A percentile compares a stretch with the other conserved stretches of the same genome.
Evolutionary conservation across 257 asterid species (phyloP).

Genomic region (Capsicum rhomboideum): DNA sequence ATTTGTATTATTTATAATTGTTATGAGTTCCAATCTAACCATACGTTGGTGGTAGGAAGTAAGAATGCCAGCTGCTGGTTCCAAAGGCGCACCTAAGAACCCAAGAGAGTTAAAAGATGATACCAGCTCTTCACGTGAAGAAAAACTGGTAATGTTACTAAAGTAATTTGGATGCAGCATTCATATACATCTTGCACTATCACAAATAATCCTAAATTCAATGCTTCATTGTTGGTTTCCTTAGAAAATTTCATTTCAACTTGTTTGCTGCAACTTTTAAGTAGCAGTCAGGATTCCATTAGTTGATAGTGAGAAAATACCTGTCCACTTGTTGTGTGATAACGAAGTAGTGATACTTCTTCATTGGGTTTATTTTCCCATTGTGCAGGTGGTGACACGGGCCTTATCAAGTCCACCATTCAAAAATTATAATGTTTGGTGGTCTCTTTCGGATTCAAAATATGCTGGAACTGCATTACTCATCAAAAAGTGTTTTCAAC

Average conservation of each 20-base stretch:
- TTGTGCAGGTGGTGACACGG: slow-evolving; percentile 63
- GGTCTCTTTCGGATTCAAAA: slow-evolving; percentile 93
- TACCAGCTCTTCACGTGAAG: slow-evolving; percentile 76
- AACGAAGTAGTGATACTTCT: background rate
- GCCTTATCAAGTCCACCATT: slow-evolving; percentile 66
- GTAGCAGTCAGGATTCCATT: background rate
- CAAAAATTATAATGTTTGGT: slow-evolving; percentile 71
- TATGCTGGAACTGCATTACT: slow-evolving; percentile 93
- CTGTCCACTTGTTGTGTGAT: background rate
- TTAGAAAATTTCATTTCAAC: background rate
- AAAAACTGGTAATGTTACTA: slow-evolving; percentile 58
- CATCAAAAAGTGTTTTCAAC: slow-evolving; percentile 67
- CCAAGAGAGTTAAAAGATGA: slow-evolving; percentile 88
- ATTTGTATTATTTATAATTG: background rate
- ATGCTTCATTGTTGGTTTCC: background rate
- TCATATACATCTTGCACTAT: background rate
- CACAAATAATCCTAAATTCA: background rate
- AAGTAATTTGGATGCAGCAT: background rate
- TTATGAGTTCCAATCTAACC: slow-evolving; percentile 11
- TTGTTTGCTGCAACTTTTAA: background rate
- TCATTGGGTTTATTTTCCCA: background rate
- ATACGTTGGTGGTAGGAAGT: slow-evolving; percentile 55
- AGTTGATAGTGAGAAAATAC: background rate
- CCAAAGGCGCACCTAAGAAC: slow-evolving; percentile 67
- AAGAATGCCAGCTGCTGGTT: slow-evolving; percentile 93